phyloP scores from a whole-genome alignment of 1,284 basidiomycete species.

The Leccinum griseonigrum region DNA sequence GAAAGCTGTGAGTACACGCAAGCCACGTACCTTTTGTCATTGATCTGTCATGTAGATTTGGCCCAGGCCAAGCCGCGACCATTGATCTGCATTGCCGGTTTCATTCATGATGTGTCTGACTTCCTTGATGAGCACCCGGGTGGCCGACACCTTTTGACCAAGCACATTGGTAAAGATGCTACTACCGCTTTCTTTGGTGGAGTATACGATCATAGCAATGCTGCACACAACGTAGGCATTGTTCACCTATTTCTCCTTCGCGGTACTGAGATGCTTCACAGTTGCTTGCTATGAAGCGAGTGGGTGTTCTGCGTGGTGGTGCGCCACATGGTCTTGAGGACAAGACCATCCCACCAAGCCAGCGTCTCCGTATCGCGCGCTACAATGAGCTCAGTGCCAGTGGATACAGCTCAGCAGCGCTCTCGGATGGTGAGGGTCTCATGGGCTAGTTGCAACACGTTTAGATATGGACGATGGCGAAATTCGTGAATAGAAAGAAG shows the following conservation, averaged over 20 bases:
- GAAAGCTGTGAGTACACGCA: slow-evolving; percentile 65
- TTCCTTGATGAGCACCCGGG: slow-evolving; percentile 93
- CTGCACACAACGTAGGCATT: slow-evolving; percentile 74
- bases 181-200: slow-evolving; percentile 94
- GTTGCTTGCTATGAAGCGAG: slow-evolving; percentile 87
- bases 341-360: slow-evolving; percentile 62
- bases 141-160: slow-evolving; percentile 63
- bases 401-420: slow-evolving; percentile 34
- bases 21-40: slow-evolving; percentile 6
- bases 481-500: slow-evolving; percentile 4
- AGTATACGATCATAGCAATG: slow-evolving; percentile 92
- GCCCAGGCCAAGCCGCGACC: slow-evolving; percentile 75
- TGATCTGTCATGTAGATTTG: slow-evolving; percentile 48
- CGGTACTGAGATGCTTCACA: slow-evolving; percentile 29
- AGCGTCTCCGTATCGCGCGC: slow-evolving; percentile 64
- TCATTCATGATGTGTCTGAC: slow-evolving; percentile 86
- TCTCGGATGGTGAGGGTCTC: slow-evolving; percentile 35
- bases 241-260: neutral
- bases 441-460: slow-evolving; percentile 19
- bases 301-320: slow-evolving; percentile 83
- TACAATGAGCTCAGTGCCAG: slow-evolving; percentile 56
- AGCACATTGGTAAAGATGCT: slow-evolving; percentile 78
- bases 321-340: slow-evolving; percentile 59
- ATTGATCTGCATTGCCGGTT: slow-evolving; percentile 81
- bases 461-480: slow-evolving; percentile 1